Base-by-base conservation (phyloP, 352 stramenopile genomes). In the Plasmopara halstedii region DNA sequence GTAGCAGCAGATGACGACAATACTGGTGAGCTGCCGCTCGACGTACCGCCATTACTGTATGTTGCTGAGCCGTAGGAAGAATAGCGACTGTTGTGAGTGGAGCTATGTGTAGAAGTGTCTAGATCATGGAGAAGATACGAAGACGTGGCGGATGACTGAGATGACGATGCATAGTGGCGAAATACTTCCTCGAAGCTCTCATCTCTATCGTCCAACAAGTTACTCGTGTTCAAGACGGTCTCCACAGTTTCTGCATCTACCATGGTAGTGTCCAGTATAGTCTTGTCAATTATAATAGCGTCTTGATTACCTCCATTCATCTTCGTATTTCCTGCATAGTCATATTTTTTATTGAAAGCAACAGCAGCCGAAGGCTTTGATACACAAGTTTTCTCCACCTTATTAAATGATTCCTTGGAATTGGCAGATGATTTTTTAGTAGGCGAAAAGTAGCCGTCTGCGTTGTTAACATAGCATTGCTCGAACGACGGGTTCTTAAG, bases 391-490 rank as follows among this genome's bases (percentile, higher is more conserved):
- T 38, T 53, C 13, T 53, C 35, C n/a, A 14, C 21, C 19, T 21
- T 34, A 20, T 47, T 46, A 10, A 46, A 52, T 0, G 51, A 64
- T 0, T 18, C 19, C 15, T 36, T 35, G 19, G 53, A 62, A 29
- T 49, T 59, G 13, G 32, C 31, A 9, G 36, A 17, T 13, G 63
- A 58, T 7, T 53, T 59, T 27, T 42, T 38, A 4, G 56, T 55
- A 7, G 63, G 65, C 17, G 67, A 82, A 36, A 92, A 92, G 52
- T 92, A 92, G 6, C 77, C 81, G 46, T 92, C 81, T 8, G 81
- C 77, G 42, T 92, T 89, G 64, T 89, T 89, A 25, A 92, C 74
- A 55, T 92, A 92, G 45, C 56, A 68, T 32, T 48, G 66, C 60
- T 92, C 81, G 19, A 79, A 58, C 43, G 70, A 59, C 18, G 76